Conservation (phyloP, 345 rosid species). For the Tarenaya hassleriana region DNA sequence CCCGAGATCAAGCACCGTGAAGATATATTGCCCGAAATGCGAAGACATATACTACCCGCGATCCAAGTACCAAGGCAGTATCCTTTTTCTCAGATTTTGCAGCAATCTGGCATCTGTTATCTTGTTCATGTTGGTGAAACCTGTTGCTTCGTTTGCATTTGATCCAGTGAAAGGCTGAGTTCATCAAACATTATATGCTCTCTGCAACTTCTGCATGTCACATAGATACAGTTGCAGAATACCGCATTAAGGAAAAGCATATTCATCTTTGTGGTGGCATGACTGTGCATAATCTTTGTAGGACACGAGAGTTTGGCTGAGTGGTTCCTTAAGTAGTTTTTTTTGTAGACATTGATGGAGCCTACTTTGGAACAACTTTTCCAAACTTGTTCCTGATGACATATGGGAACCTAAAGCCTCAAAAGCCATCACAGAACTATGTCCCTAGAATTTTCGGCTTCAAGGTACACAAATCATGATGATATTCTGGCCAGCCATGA, state of each 20-base stretch:
- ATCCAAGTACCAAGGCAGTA: slow-evolving; percentile 98
- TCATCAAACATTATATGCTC: background rate
- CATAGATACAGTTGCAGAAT: background rate
- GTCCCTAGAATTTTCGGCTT: slow-evolving; percentile 85
- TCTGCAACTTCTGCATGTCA: background rate
- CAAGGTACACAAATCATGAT: slow-evolving; percentile 73
- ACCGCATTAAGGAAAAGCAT: too few species aligned
- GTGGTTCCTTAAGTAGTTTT: slow-evolving; percentile 30
- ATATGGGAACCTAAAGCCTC: slow-evolving; percentile 80
- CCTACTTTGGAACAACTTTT: slow-evolving; percentile 95
- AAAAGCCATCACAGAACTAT: slow-evolving; percentile 60
- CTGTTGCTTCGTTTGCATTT: too few species aligned
- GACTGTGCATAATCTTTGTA: slow-evolving; percentile 25
- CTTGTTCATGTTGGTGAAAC: too few species aligned
- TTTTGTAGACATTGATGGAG: slow-evolving; percentile 77
- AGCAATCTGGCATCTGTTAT: too few species aligned
- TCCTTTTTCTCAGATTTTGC: slow-evolving; percentile 28
- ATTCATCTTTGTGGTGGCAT: slow-evolving; percentile 11
- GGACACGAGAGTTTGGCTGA: too few species aligned
- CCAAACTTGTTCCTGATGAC: slow-evolving; percentile 91
- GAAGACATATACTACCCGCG: slow-evolving; percentile 93
- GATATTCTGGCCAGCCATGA: slow-evolving; percentile 5
- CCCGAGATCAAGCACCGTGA: slow-evolving; percentile 87
- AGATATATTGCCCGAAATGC: slow-evolving; percentile 87
- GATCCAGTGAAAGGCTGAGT: too few species aligned